Evolutionary conservation across 352 stramenopile genomes (phyloP), one percentile per base, ranked within the genome.

Genomic region (Pythium rishiriense): DNA sequence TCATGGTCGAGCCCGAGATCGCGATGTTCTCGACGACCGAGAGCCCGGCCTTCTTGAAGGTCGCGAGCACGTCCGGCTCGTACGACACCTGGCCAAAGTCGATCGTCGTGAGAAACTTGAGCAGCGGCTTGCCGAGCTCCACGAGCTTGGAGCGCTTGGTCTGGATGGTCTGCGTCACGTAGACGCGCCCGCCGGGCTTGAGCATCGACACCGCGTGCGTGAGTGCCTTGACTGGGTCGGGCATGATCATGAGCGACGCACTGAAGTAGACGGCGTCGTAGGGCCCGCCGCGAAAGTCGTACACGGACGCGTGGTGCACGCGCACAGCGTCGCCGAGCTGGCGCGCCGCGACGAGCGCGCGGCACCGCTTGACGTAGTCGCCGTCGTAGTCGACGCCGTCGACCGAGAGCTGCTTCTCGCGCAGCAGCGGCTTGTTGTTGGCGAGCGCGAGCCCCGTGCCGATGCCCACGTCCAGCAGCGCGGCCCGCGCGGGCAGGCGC

Each of bases 141-240:
- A 85, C 76, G 50, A 92, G 46, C 65, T 72, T 79, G 43, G 81
- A 92, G 43, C 72, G 75, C 52, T 72, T 62, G 28, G 83, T 92
- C 75, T 97, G 92, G 76, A 97, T 97, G 28, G 92, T 98, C 68
- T 97, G 91, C 37, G 92, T 97, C 45, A 96, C 82, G 76, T 96
- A 97, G 29, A 97, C 74, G 5, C 58, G 65, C 14, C 87, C 88
- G 28, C 68, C 70, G 26, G 76, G 73, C 58, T 81, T 77, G 10
- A 97, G 67, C 68, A 96, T 90, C 35, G 51, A 50, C 10, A 75
- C 68, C 1, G 73, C 82, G 47, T 93, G 81, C 14, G 78, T 67
- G 24, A 97, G 79, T 51, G 92, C 92, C 56, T 82, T 70, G 21
- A 93, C 80, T 0, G 90, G 85, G 71, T 97, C 88, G 2, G 92